A percentile compares a stretch with the other conserved stretches of the same genome.
Conservation (phyloP, 805 yeast genomes). For the Komagataella pastoris region DNA sequence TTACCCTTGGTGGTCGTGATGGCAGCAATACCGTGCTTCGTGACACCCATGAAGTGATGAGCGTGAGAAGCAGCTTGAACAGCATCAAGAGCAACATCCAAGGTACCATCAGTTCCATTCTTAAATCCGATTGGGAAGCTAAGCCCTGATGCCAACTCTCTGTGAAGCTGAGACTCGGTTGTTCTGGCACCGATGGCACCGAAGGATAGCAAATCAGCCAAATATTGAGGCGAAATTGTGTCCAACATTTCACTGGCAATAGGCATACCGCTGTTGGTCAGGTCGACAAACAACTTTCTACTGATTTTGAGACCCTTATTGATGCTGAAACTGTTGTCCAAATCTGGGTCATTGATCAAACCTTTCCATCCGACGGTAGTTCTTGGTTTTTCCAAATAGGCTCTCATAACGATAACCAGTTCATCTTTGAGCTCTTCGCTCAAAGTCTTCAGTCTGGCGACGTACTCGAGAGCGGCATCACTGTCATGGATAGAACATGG, state of each 20-base stretch:
- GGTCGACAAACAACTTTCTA: conserved; percentile 71
- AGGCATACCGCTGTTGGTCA: conserved; percentile 67
- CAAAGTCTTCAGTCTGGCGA: conserved; percentile 44
- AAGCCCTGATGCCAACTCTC: conserved; percentile 93
- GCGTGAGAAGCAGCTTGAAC: conserved; percentile 83
- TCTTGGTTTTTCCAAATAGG: conserved; percentile 95
- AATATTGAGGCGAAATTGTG: conserved; percentile 92
- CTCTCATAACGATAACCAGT: conserved; percentile 86
- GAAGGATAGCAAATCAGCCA: conserved; percentile 83
- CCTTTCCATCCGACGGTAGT: conserved; percentile 99
- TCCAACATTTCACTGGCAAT: conserved; percentile 97
- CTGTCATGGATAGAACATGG: conserved; percentile 98
- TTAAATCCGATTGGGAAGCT: conserved; percentile 98
- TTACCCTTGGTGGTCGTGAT: conserved; percentile 94
- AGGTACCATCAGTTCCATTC: conserved; percentile 93
- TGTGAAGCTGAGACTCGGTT: conserved; percentile 93
- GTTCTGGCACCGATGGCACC: conserved; percentile 99
- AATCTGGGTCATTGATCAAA: conserved; percentile 91
- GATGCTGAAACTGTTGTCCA: conserved; percentile 84
- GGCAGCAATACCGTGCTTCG: conserved; percentile 93
- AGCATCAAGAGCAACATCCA: conserved; percentile 93
- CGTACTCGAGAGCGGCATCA: conserved; percentile 82
- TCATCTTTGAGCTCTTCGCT: conserved; percentile 58
- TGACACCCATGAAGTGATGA: conserved; percentile 89
- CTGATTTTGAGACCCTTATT: conserved; percentile 89